Evolutionary conservation across 805 yeast species (phyloP).

Genomic region (Vanderwaltozyma yarrowii): DNA sequence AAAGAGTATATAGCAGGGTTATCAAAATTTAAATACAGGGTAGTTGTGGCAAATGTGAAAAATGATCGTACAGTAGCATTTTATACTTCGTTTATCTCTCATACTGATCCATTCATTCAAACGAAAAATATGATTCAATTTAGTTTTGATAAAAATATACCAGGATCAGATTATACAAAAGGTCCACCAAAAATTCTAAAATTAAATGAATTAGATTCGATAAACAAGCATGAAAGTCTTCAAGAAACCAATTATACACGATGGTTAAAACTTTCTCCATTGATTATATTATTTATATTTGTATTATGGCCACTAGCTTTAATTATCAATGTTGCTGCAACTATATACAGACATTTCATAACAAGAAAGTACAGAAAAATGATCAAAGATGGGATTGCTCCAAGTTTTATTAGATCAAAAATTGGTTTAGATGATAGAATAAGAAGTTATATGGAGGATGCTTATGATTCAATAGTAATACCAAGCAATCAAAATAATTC

Average conservation of each 20-base stretch:
- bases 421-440: slow-evolving; percentile 18
- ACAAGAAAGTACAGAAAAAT: slow-evolving; percentile 19
- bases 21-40: slow-evolving; percentile 42
- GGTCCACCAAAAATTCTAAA: slow-evolving; percentile 21
- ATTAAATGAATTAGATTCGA: slow-evolving; percentile 13
- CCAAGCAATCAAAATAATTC: too few species aligned
- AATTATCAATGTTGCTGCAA: slow-evolving; percentile 20
- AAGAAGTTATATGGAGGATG: slow-evolving; percentile 15
- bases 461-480: slow-evolving; percentile 15
- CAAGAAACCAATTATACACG: too few species aligned
- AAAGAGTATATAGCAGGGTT: slow-evolving; percentile 47
- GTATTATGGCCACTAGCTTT: slow-evolving; percentile 20
- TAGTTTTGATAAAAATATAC: slow-evolving; percentile 35
- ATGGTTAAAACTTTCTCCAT: too few species aligned
- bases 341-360: slow-evolving; percentile 22
- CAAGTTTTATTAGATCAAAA: slow-evolving; percentile 13
- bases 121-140: slow-evolving; percentile 39
- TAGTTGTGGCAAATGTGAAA: slow-evolving; percentile 60
- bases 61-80: slow-evolving; percentile 85
- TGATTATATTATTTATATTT: slow-evolving; percentile 2
- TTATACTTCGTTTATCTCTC: slow-evolving; percentile 69
- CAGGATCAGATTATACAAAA: slow-evolving; percentile 13
- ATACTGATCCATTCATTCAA: slow-evolving; percentile 63
- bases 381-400: slow-evolving; percentile 15
- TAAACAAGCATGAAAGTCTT: not conserved